Evolutionary conservation across 2,329 filamentous ascomycete species (phyloP).

Genomic region (Venturia effusa): DNA sequence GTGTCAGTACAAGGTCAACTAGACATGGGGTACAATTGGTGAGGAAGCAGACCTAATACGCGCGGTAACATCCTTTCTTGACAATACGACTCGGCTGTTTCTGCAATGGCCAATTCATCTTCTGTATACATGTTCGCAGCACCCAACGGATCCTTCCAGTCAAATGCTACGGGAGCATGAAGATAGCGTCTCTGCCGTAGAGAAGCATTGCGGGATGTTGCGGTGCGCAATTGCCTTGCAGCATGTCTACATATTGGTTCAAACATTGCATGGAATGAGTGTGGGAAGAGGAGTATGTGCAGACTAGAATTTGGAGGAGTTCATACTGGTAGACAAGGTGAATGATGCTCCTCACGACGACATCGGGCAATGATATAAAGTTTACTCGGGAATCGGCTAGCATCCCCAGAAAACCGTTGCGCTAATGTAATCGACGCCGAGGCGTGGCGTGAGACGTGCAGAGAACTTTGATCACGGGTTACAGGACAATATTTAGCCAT

Average conservation of each 20-base stretch:
- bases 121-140: slow-evolving; percentile 70
- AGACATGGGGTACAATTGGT: neutral
- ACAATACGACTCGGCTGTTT: slow-evolving; percentile 88
- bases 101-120: slow-evolving; percentile 80
- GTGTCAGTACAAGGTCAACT: slow-evolving; percentile 13
- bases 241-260: slow-evolving; percentile 29
- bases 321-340: neutral
- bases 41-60: slow-evolving; percentile 57
- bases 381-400: neutral
- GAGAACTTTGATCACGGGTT: neutral
- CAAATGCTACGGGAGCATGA: slow-evolving; percentile 40
- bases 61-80: slow-evolving; percentile 80
- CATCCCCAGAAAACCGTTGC: neutral
- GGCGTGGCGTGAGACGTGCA: neutral
- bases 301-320: neutral
- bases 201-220: slow-evolving; percentile 18
- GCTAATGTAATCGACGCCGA: neutral
- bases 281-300: neutral
- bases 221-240: slow-evolving; percentile 27
- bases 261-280: slow-evolving; percentile 30
- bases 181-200: slow-evolving; percentile 13
- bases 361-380: neutral
- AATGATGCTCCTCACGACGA: neutral
- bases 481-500: no score
- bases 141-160: slow-evolving; percentile 85